phyloP scores from a whole-genome alignment of 2,329 filamentous ascomycete species.

The Gyromitra esculenta region DNA sequence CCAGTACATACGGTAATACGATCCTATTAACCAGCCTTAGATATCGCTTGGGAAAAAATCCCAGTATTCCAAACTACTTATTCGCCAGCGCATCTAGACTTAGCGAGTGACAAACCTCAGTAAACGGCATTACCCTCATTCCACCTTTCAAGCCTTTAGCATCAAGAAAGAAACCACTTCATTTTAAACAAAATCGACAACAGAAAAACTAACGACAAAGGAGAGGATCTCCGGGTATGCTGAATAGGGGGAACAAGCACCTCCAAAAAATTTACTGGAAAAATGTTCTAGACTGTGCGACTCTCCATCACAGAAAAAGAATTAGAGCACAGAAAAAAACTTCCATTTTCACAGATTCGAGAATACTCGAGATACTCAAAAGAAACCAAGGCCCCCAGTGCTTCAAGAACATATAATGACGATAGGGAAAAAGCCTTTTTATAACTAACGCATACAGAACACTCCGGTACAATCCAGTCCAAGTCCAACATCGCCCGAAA shows the following conservation, averaged over 20 bases:
- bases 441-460: constrained; percentile 20
- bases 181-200: not conserved
- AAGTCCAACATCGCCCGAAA: not conserved
- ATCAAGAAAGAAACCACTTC: not conserved
- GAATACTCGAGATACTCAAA: not conserved
- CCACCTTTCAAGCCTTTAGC: too few relatives aligned
- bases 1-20: too few relatives aligned
- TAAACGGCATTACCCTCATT: too few relatives aligned
- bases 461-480: not conserved
- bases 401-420: constrained; percentile 12
- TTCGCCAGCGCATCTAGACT: too few relatives aligned
- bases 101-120: too few relatives aligned
- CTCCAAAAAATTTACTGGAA: not conserved
- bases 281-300: not conserved
- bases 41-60: too few relatives aligned
- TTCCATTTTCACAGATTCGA: not conserved
- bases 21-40: too few relatives aligned
- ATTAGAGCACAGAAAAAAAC: not conserved
- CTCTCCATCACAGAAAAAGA: not conserved
- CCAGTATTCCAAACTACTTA: too few relatives aligned
- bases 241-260: not conserved
- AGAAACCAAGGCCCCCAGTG: not conserved
- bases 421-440: constrained; percentile 7
- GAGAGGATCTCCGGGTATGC: not conserved
- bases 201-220: not conserved